Percentiles rank a stretch among this genome's conserved stretches.
phyloP scores from a whole-genome alignment of 495 filamentous ascomycete genomes.

The Daldinia bambusicola region DNA sequence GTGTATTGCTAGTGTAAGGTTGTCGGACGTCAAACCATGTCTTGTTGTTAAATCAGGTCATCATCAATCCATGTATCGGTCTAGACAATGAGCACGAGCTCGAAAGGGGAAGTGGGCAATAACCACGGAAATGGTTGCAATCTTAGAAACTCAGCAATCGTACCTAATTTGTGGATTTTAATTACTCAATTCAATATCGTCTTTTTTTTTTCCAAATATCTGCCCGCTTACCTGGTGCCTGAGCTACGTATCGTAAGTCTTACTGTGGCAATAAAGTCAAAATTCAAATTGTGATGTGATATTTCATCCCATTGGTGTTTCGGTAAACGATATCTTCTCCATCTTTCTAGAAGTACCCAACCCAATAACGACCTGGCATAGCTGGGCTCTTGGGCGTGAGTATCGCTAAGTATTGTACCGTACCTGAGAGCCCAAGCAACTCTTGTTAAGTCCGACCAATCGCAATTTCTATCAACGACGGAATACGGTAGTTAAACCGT shows the following conservation, averaged over 20 bases:
- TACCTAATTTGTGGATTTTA: conserved; percentile 24
- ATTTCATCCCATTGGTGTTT: neutral
- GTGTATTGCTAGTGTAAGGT: conserved; percentile 45
- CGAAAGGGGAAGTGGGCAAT: conserved; percentile 17
- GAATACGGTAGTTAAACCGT: conserved; percentile 5
- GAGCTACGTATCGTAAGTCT: too few relatives aligned
- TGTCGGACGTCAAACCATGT: conserved; percentile 30
- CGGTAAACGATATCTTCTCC: conserved; percentile 4
- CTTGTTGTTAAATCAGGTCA: conserved; percentile 30
- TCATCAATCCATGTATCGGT: conserved; percentile 35
- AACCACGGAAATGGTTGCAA: conserved; percentile 3
- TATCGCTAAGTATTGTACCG: neutral
- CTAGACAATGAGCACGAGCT: conserved; percentile 46
- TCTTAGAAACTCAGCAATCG: conserved; percentile 18
- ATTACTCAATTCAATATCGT: conserved; percentile 21
- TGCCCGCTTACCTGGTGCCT: too few relatives aligned
- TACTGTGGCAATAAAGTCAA: neutral
- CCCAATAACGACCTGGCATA: neutral
- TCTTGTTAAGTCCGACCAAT: conserved; percentile 7
- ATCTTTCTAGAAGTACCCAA: neutral
- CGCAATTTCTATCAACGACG: neutral
- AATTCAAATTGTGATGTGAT: neutral
- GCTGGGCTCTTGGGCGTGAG: conserved; percentile 1
- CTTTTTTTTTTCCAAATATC: neutral
- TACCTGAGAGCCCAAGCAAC: neutral